Evolutionary conservation across 176 grass and related monocot genomes (phyloP), one percentile per base, ranked within the genome.

Genomic region (Carex pumila): DNA sequence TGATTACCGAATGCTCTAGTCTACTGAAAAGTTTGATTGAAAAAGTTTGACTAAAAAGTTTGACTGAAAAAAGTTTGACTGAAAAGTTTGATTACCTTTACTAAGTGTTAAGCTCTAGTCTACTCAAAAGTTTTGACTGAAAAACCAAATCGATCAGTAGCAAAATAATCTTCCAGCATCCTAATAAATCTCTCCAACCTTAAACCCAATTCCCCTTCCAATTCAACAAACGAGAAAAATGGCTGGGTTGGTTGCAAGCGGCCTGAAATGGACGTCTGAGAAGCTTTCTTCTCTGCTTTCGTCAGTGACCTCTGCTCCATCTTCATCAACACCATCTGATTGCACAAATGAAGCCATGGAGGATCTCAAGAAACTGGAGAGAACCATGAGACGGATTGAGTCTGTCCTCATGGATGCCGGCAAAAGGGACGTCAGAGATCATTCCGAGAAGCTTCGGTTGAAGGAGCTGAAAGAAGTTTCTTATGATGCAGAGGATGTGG

Each of bases 401-500:
- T 21, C 80, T 12, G 13, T 66, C 21, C 55, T 62, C 13, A 21
- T 22, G 10, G 82, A 71, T 25, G 63, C 82, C 3, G 17, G 15
- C 3, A 18, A 84, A n/a, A 58, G 53, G 12, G 29, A 34, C 14
- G 15, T 43, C 17, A 10, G 18, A 36, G 68, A 69, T 39, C 52
- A 37, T 6, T 39, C 61, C 21, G 52, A 41, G 65, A 60, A 84
- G 25, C 49, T 58, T 7, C 22, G 45, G 3, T 45, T 84, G 1
- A 3, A 73, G 12, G 63, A 84, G 45, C 22, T 84, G 41, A 84
- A 73, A 66, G 43, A 73, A 12, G 45, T 60, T 12, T 65, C 82
- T 36, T 60, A 59, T 37, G 82, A 84, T 57, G 82, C 65, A 3
- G 82, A 84, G 45, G 68, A 84, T 61, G 39, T 73, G 15, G 50